Percentiles rank a stretch among this genome's conserved stretches.
Conservation (phyloP, 1,139 yeast genomes). For the Zygosaccharomyces pseudobailii region DNA sequence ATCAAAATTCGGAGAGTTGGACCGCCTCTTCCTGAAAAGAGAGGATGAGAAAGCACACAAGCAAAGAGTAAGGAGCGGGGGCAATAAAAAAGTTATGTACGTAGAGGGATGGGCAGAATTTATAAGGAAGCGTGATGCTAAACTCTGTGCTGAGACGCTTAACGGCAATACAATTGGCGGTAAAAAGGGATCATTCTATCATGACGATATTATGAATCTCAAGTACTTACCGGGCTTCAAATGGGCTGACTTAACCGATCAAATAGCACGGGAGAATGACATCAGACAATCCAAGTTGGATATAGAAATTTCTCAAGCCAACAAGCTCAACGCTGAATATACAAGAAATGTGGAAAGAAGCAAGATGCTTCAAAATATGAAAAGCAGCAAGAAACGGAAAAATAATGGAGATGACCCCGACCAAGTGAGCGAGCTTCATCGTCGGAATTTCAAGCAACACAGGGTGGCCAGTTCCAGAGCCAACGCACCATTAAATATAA, state of each 20-base stretch:
- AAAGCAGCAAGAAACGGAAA: constrained; percentile 37
- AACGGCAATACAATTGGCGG: constrained; percentile 92
- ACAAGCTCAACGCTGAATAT: constrained; percentile 77
- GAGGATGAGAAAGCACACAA: constrained; percentile 67
- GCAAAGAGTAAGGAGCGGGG: constrained; percentile 77
- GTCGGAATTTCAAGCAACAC: constrained; percentile 60
- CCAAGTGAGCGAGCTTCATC: constrained; percentile 26
- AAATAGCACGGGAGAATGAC: constrained; percentile 86
- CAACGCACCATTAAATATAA: constrained; percentile 49
- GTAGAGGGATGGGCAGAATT: constrained; percentile 99
- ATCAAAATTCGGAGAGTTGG: constrained; percentile 77
- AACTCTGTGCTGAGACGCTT: constrained; percentile 76
- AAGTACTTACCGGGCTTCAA: constrained; percentile 88
- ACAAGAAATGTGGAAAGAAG: constrained; percentile 80
- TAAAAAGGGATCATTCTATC: constrained; percentile 83
- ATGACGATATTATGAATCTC: constrained; percentile 89
- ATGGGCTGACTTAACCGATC: constrained; percentile 93
- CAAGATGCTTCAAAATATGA: constrained; percentile 70
- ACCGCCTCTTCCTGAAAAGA: constrained; percentile 79
- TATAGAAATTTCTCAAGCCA: constrained; percentile 85
- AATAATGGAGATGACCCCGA: constrained; percentile 24
- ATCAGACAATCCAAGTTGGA: constrained; percentile 81
- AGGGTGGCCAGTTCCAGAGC: constrained; percentile 62
- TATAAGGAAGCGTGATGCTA: constrained; percentile 76
- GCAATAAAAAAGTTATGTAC: constrained; percentile 84